phyloP scores from a whole-genome alignment of 1,284 basidiomycete genomes.

The Lentinula novae-zelandiae region DNA sequence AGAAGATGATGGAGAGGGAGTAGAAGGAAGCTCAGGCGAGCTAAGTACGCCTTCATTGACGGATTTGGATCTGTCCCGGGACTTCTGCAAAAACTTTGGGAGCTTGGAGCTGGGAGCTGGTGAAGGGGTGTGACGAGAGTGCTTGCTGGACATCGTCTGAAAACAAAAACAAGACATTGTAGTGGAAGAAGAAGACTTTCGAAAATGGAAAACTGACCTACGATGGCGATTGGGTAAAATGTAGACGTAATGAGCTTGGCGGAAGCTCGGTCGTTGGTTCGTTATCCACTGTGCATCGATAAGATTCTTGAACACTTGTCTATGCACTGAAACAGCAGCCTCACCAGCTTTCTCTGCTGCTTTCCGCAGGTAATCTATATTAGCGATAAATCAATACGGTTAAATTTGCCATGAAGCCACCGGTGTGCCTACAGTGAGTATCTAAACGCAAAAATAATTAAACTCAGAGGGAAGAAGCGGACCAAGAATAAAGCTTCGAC shows the following conservation, averaged over 20 bases:
- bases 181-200: not conserved
- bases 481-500: not conserved
- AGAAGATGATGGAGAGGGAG: conserved; percentile 22
- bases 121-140: conserved; percentile 32
- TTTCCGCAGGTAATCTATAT: conserved; percentile 4
- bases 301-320: not conserved
- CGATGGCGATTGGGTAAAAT: not conserved
- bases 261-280: not conserved
- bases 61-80: conserved; percentile 57
- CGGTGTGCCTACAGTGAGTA: not conserved
- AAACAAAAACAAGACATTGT: conserved; percentile 11
- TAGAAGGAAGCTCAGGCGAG: conserved; percentile 30
- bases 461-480: not conserved
- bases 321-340: not conserved
- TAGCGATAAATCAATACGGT: not conserved
- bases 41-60: conserved; percentile 44
- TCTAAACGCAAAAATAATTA: not conserved
- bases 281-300: conserved; percentile 9
- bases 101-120: conserved; percentile 48
- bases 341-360: conserved; percentile 4
- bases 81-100: conserved; percentile 64
- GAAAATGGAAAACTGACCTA: conserved; percentile 1
- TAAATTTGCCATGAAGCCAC: not conserved
- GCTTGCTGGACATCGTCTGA: conserved; percentile 33
- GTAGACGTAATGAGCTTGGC: conserved; percentile 12